Conservation (phyloP, 192 early-diverging fungal genomes). For the Geranomyces variabilis region DNA sequence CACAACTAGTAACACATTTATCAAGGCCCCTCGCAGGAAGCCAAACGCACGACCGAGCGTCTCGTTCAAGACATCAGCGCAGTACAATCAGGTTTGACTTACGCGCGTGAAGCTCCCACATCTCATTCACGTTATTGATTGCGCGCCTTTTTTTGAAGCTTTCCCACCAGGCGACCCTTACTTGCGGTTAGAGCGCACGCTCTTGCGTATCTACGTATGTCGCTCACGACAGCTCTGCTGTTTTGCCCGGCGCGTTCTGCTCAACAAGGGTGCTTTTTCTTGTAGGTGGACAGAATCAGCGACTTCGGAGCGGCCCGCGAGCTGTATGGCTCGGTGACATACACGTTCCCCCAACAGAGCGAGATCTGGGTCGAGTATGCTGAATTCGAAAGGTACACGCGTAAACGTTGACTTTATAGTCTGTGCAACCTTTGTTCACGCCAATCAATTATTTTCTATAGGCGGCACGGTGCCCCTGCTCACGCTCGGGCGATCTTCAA, state of each 20-base stretch:
- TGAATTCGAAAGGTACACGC: conserved; percentile 41
- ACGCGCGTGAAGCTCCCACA: too few species aligned
- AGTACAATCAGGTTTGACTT: too few species aligned
- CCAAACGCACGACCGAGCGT: not conserved
- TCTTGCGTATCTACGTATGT: conserved; percentile 33
- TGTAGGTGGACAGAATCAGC: conserved; percentile 1
- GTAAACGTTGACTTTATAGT: too few species aligned
- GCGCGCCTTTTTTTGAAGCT: conserved; percentile 17
- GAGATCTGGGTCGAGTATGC: conserved; percentile 33
- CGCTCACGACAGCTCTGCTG: too few species aligned
- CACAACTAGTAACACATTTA: not conserved
- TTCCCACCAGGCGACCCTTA: conserved; percentile 32
- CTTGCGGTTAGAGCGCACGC: conserved; percentile 36
- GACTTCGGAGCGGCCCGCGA: conserved; percentile 30
- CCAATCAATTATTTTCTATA: not conserved
- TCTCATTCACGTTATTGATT: not conserved
- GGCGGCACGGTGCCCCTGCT: not conserved
- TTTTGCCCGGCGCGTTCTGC: too few species aligned
- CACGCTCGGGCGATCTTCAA: conserved; percentile 32
- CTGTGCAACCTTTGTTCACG: not conserved
- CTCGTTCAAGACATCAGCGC: conserved; percentile 12
- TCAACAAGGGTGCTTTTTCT: too few species aligned
- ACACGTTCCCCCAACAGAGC: conserved; percentile 21
- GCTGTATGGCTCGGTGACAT: conserved; percentile 27
- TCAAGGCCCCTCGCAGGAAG: not conserved